Conservation (phyloP, 345 rosid genomes). For the Eucalyptus pauciflora region DNA sequence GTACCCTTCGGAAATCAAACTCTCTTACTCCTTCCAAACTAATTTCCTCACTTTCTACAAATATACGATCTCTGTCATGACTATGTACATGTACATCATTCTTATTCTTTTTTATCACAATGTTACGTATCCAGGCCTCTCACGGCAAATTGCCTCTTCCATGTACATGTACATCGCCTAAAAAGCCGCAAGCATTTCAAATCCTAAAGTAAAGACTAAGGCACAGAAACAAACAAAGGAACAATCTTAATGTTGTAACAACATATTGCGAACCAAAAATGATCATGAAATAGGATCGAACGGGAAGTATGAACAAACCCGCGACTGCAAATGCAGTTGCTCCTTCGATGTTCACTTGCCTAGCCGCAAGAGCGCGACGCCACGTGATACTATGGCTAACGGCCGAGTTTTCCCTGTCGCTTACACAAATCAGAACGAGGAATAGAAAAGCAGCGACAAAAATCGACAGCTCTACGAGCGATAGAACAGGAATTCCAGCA, state of each 20-base stretch:
- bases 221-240: neutral
- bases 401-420: slow-evolving; percentile 66
- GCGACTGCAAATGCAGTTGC: slow-evolving; percentile 62
- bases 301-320: slow-evolving; percentile 17
- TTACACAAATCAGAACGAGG: neutral
- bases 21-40: neutral
- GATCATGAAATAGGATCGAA: neutral
- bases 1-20: neutral
- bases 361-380: slow-evolving; percentile 52
- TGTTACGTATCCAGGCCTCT: neutral
- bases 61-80: neutral
- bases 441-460: neutral
- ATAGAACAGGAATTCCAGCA: neutral
- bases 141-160: neutral
- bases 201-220: neutral
- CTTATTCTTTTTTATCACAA: neutral
- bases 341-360: slow-evolving; percentile 49
- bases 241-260: neutral
- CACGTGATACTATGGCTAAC: slow-evolving; percentile 73
- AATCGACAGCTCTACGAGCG: neutral
- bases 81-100: neutral
- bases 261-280: neutral
- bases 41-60: neutral
- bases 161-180: neutral
- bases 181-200: neutral